Base-by-base conservation (phyloP, 2,329 filamentous ascomycete species). In the Exophiala viscosa region DNA sequence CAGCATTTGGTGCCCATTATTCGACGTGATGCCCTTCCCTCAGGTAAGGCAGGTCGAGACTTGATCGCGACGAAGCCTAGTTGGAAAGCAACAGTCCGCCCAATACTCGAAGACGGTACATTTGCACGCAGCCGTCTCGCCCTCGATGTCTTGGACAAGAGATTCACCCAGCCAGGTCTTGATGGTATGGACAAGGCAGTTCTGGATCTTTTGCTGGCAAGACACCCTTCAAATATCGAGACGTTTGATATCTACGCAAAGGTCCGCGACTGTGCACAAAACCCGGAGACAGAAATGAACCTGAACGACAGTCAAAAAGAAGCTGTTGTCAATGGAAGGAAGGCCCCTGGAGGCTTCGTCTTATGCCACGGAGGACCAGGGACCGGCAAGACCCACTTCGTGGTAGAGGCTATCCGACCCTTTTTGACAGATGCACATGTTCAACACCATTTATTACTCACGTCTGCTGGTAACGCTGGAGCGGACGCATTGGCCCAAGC, bases 321-420 rank as follows among this genome's bases (percentile, higher is more conserved):
- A 14, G 51, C 45, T 10, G 45, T 54, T 15, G 18, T 23, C 7
- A 11, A 40, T n/a, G 51, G 32, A 4, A 32, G 42, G 5, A 11
- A 18, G 15, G 51, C 51, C 20, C 45, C 51, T 2, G 51, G 32
- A 1, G 45, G 51, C 10, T 40, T 54, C 18, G 40, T 54, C 45
- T 13, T 54, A 2, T 45, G 45, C 14, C 51, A 54, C 23, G 51
- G 51, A 7, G 45, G 51, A 3, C 51, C 51, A 5, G 51, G 51
- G 5, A 49, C 51, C 2, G 45, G 51, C 6, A 54, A 54, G 33
- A 54, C 51, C 1, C 51, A 54, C 36, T 54, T 54, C 23, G 39
- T 49, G 31, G 41, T 54, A n/a, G 20, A 54, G 40, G 51, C 51
- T 6, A 33, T 49, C 9, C 33, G 18, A 11, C 51, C 51, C 5